phyloP scores from a whole-genome alignment of 179 eudicot species.

The Heliamphora pulchella region DNA sequence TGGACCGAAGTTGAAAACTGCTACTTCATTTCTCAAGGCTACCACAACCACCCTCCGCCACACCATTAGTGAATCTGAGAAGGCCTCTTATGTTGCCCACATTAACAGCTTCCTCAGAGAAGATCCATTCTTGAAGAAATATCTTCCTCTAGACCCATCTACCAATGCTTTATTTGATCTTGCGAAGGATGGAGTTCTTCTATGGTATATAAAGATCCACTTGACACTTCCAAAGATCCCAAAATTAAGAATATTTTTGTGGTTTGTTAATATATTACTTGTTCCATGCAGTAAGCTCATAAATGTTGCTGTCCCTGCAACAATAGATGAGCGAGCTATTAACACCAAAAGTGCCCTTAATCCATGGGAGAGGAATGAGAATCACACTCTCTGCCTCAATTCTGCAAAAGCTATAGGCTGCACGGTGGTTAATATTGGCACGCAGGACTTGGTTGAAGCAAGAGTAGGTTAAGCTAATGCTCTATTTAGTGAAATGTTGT shows the following conservation, averaged over 20 bases:
- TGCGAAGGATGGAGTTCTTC: conserved; percentile 92
- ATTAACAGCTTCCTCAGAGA: conserved; percentile 84
- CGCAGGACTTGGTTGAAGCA: conserved; percentile 95
- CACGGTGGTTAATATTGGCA: conserved; percentile 89
- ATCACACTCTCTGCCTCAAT: conserved; percentile 88
- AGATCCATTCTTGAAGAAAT: conserved; percentile 74
- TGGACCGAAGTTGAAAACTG: conserved; percentile 55
- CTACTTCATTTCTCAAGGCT: conserved; percentile 85
- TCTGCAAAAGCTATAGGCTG: conserved; percentile 99
- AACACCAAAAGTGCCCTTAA: conserved; percentile 81
- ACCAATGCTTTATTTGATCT: conserved; percentile 90
- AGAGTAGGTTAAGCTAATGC: conserved; percentile 53
- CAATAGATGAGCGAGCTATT: conserved; percentile 93
- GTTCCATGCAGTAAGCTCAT: conserved; percentile 74
- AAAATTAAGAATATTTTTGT: not conserved
- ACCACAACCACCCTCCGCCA: conserved; percentile 90
- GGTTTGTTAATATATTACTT: conserved; percentile 10
- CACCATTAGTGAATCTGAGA: conserved; percentile 98
- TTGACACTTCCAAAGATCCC: conserved; percentile 13
- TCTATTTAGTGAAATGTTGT: not conserved
- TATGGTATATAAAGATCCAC: conserved; percentile 41
- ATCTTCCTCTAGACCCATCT: conserved; percentile 78
- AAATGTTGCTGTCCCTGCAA: conserved; percentile 94
- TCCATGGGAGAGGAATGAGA: conserved; percentile 99
- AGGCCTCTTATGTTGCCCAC: conserved; percentile 88